A percentile compares a stretch with the other conserved stretches of the same genome.
Evolutionary conservation across 495 filamentous ascomycete species (phyloP).

Genomic region (Thozetella sp.): DNA sequence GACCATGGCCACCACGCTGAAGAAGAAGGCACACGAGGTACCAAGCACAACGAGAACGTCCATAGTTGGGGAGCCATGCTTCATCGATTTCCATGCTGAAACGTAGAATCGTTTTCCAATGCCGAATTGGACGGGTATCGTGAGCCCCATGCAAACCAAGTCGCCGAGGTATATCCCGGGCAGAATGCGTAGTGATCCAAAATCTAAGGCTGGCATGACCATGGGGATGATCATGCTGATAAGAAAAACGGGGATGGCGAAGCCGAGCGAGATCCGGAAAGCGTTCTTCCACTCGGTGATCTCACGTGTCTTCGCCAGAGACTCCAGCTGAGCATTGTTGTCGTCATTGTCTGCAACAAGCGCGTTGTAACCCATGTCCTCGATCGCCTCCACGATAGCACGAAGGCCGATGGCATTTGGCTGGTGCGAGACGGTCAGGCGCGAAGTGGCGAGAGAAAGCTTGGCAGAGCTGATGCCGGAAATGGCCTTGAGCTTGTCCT

Average conservation of each 20-base stretch:
- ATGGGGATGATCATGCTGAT: conserved; percentile 92
- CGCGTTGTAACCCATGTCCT: conserved; percentile 81
- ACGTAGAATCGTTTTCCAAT: conserved; percentile 92
- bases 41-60: conserved; percentile 94
- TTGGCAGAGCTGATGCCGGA: conserved; percentile 73
- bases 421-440: conserved; percentile 70
- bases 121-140: conserved; percentile 94
- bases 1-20: conserved; percentile 86
- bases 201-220: conserved; percentile 70
- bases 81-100: conserved; percentile 86
- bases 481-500: conserved; percentile 63
- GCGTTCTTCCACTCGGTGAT: conserved; percentile 88
- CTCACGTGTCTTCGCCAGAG: conserved; percentile 92
- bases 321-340: conserved; percentile 95
- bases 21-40: conserved; percentile 97
- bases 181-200: conserved; percentile 64
- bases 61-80: conserved; percentile 93
- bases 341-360: conserved; percentile 89
- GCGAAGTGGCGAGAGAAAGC: conserved; percentile 69
- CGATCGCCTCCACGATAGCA: conserved; percentile 78
- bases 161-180: conserved; percentile 89
- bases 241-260: conserved; percentile 90
- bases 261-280: conserved; percentile 72
- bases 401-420: conserved; percentile 75
- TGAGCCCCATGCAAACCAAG: conserved; percentile 77